A percentile compares a stretch with the other conserved stretches of the same genome.
phyloP scores from a whole-genome alignment of 495 filamentous ascomycete genomes.

The Beverwykella pulmonaria region DNA sequence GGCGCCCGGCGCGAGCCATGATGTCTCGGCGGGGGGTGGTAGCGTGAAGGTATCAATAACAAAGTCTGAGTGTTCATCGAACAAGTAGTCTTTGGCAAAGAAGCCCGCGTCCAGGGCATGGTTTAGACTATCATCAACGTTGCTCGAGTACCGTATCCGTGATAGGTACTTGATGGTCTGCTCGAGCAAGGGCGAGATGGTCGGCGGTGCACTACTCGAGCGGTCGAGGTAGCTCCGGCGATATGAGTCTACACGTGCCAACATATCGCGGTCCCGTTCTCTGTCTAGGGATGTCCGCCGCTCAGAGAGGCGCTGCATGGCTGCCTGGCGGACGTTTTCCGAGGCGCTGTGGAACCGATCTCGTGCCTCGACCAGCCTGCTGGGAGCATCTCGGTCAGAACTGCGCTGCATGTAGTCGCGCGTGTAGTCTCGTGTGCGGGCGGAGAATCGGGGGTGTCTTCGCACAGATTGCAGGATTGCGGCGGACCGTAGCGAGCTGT shows the following conservation, averaged over 20 bases:
- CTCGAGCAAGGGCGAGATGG: slow-evolving; percentile 53
- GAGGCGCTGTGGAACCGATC: slow-evolving; percentile 11
- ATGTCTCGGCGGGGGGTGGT: slow-evolving; percentile 59
- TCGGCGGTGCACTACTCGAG: slow-evolving; percentile 8
- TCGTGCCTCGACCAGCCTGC: slow-evolving; percentile 1
- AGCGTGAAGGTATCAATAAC: slow-evolving; percentile 61
- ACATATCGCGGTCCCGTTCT: slow-evolving; percentile 54
- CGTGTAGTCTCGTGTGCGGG: slow-evolving; percentile 29
- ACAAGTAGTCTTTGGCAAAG: slow-evolving; percentile 53
- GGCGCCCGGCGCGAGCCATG: slow-evolving; percentile 67
- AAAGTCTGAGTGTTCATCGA: slow-evolving; percentile 60
- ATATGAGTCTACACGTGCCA: slow-evolving; percentile 54
- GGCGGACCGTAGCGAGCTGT: slow-evolving; percentile 37
- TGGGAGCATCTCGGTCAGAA: slow-evolving; percentile 28
- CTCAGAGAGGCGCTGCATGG: slow-evolving; percentile 34
- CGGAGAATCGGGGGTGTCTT: slow-evolving; percentile 36
- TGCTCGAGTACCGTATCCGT: slow-evolving; percentile 58
- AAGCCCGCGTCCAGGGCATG: slow-evolving; percentile 54
- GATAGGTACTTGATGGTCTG: slow-evolving; percentile 68
- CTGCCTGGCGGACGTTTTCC: slow-evolving; percentile 18
- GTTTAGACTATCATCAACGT: slow-evolving; percentile 59
- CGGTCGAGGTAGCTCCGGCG: slow-evolving; percentile 57
- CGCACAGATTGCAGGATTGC: slow-evolving; percentile 39
- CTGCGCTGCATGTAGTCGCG: slow-evolving; percentile 20
- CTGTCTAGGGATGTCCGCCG: slow-evolving; percentile 38